Evolutionary conservation across 345 rosid genomes (phyloP).

Genomic region (Hibiscus syriacus): DNA sequence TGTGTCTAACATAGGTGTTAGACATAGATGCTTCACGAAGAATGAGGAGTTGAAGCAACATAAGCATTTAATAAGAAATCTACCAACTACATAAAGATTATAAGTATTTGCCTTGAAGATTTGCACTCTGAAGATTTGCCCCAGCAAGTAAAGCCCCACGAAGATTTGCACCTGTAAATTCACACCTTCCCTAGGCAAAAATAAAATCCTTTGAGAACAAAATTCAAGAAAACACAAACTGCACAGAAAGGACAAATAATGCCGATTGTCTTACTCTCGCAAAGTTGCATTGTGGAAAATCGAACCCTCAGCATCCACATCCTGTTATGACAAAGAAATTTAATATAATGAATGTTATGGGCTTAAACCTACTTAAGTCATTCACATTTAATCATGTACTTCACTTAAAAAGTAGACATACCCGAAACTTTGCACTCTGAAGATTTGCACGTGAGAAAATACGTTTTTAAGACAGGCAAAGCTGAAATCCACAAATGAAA

Average conservation of each 20-base stretch:
- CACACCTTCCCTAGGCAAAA: constrained; percentile 77
- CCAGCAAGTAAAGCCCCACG: constrained; percentile 84
- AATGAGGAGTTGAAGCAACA: no score
- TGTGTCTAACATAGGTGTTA: no score
- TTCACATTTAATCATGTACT: neutral
- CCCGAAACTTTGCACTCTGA: constrained; percentile 80
- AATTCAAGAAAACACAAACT: neutral
- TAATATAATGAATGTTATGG: neutral
- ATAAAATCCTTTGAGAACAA: constrained; percentile 17
- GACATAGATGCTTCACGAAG: no score
- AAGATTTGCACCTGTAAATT: constrained; percentile 83
- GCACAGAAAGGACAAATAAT: neutral
- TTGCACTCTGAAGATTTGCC: constrained; percentile 82
- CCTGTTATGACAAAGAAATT: constrained; percentile 32
- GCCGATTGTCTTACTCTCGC: constrained; percentile 66
- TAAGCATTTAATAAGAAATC: neutral
- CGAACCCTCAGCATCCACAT: constrained; percentile 74
- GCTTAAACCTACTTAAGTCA: neutral
- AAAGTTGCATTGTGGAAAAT: constrained; percentile 86
- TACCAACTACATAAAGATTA: neutral
- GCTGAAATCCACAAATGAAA: constrained; percentile 81
- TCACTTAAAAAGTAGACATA: constrained; percentile 16
- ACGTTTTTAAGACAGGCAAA: constrained; percentile 76
- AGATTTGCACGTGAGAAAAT: constrained; percentile 87
- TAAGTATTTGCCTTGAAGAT: constrained; percentile 57